Percentiles rank a stretch among this genome's conserved stretches.
Conservation (phyloP, 306 rosid genomes). For the Leucaena leucocephala region DNA sequence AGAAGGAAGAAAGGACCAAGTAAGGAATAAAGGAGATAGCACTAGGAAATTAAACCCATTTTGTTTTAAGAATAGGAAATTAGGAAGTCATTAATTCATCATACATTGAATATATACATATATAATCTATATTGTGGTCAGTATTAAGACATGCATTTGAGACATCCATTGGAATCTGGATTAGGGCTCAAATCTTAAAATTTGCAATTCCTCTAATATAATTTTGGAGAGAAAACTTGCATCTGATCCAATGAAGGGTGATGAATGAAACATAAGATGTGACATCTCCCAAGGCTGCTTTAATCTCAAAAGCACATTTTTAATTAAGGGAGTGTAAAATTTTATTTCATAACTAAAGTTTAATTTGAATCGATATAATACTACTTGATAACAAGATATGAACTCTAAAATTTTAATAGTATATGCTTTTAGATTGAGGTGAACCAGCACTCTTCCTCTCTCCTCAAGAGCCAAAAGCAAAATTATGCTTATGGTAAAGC, state of each 20-base stretch:
- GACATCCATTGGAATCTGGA: background rate
- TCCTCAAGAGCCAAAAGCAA: background rate
- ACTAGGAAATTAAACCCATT: background rate
- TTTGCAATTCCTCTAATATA: background rate
- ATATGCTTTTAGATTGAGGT: background rate
- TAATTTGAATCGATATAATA: background rate
- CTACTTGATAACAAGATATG: background rate
- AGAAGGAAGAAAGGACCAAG: background rate
- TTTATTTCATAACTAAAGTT: background rate
- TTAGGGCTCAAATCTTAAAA: background rate
- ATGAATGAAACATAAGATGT: background rate
- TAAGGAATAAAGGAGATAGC: background rate
- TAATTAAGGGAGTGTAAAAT: background rate
- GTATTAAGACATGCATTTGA: constrained; percentile 8
- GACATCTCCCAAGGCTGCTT: background rate
- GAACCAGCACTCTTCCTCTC: background rate
- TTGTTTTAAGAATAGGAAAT: background rate
- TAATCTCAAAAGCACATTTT: background rate
- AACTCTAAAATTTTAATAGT: background rate
- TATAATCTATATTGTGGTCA: background rate
- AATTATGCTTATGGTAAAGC: background rate
- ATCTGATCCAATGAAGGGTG: background rate
- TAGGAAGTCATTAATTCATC: background rate
- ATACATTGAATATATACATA: too few relatives aligned
- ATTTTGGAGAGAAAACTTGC: background rate